Percentiles rank a stretch among this genome's conserved stretches.
phyloP scores from a whole-genome alignment of 768 basidiomycete species.

The Amanita jacksonii region DNA sequence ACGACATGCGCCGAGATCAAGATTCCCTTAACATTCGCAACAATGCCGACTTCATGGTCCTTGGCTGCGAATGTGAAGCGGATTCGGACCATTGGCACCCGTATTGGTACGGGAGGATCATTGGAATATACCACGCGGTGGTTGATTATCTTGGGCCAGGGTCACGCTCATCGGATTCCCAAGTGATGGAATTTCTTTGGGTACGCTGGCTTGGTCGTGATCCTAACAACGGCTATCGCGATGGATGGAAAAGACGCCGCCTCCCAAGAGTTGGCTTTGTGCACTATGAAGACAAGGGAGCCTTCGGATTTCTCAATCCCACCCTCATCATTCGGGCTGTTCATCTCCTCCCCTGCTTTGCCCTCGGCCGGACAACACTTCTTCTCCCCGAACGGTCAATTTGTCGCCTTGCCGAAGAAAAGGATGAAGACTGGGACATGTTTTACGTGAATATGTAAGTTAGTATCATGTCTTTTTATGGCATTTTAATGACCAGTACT shows the following conservation, averaged over 20 bases:
- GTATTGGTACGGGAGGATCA: constrained; percentile 22
- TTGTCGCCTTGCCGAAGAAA: no score
- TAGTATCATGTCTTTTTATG: neutral
- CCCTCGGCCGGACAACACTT: neutral
- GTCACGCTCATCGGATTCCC: neutral
- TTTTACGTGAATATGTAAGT: no score
- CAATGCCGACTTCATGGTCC: constrained; percentile 9
- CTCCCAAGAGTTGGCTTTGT: constrained; percentile 16
- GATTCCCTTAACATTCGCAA: constrained; percentile 26
- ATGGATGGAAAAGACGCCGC: constrained; percentile 9
- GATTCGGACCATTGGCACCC: constrained; percentile 16
- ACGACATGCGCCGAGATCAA: constrained; percentile 24
- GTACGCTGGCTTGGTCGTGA: constrained; percentile 7
- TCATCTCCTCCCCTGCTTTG: constrained; percentile 1
- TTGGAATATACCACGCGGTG: constrained; percentile 23
- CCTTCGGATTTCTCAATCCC: neutral
- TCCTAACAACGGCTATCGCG: constrained; percentile 13
- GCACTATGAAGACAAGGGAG: neutral
- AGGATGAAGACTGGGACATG: no score
- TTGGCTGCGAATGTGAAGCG: neutral
- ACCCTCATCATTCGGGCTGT: neutral
- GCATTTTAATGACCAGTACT: neutral
- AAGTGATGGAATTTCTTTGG: neutral
- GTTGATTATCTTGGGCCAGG: constrained; percentile 8
- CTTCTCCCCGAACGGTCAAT: no score